phyloP scores from a whole-genome alignment of 2,329 filamentous ascomycete species.

The Pyricularia sp. region DNA sequence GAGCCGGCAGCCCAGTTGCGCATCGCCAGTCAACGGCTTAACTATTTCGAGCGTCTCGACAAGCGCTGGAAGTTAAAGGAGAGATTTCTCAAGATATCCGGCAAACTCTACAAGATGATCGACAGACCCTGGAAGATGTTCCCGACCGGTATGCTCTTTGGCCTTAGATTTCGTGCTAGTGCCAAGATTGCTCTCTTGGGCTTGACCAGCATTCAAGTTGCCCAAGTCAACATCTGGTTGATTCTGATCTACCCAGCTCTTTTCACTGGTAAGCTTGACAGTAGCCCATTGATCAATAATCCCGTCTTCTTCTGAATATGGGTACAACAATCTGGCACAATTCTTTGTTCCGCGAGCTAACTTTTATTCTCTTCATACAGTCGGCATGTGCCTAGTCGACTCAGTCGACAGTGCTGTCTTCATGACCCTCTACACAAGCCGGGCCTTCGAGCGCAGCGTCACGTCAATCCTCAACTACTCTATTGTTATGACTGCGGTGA shows the following conservation, averaged over 20 bases:
- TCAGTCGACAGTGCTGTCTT: conserved; percentile 89
- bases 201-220: conserved; percentile 53
- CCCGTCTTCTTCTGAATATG: too few relatives aligned
- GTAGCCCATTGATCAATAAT: background rate
- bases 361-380: conserved; percentile 20
- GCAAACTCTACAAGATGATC: conserved; percentile 65
- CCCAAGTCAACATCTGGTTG: conserved; percentile 62
- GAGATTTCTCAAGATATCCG: conserved; percentile 15
- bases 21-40: background rate
- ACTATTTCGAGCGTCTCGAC: background rate
- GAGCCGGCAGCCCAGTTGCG: background rate
- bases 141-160: conserved; percentile 78
- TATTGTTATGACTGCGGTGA: conserved; percentile 74
- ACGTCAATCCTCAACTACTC: conserved; percentile 95
- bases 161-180: conserved; percentile 89
- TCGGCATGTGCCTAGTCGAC: conserved; percentile 91
- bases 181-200: conserved; percentile 89
- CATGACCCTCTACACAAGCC: conserved; percentile 86
- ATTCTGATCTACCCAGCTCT: conserved; percentile 86
- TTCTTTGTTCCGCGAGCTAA: background rate
- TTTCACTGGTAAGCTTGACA: conserved; percentile 58
- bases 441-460: conserved; percentile 64
- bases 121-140: conserved; percentile 93
- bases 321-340: background rate
- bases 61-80: conserved; percentile 39